These are phyloP conservation scores for Schwanniomyces occidentalis DNA, from an alignment of 805 yeast genomes.

Conservation along the genomic window DNA sequence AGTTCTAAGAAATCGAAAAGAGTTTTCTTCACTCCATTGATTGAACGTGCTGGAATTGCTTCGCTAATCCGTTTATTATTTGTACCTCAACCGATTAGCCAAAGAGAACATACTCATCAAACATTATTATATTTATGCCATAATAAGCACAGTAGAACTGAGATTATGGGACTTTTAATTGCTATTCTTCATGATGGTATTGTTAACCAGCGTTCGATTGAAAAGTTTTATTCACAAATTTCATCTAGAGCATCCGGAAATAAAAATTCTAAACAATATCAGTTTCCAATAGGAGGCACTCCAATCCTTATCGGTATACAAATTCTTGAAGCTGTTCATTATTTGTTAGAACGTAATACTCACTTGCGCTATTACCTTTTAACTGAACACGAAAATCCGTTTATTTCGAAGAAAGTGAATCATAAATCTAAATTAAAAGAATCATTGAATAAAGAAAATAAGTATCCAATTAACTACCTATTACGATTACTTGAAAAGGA, in stretches of 20 bases:
- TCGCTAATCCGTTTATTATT: slow-evolving; percentile 70
- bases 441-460: slow-evolving; percentile 38
- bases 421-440: slow-evolving; percentile 37
- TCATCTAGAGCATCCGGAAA: slow-evolving; percentile 45
- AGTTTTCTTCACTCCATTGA: slow-evolving; percentile 59
- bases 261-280: slow-evolving; percentile 15
- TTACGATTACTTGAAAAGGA: slow-evolving; percentile 61
- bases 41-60: slow-evolving; percentile 76
- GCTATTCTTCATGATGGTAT: slow-evolving; percentile 78
- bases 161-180: slow-evolving; percentile 66
- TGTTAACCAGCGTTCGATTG: slow-evolving; percentile 57
- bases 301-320: slow-evolving; percentile 76
- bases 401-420: slow-evolving; percentile 30
- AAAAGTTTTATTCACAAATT: slow-evolving; percentile 58
- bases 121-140: slow-evolving; percentile 67
- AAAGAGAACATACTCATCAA: slow-evolving; percentile 63
- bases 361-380: slow-evolving; percentile 74
- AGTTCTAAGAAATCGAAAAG: slow-evolving; percentile 11
- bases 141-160: slow-evolving; percentile 77
- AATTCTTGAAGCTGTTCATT: slow-evolving; percentile 71
- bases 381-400: slow-evolving; percentile 65
- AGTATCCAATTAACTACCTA: slow-evolving; percentile 73
- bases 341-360: slow-evolving; percentile 63
- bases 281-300: slow-evolving; percentile 61
- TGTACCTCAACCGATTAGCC: slow-evolving; percentile 65